Percentiles rank a stretch among this genome's conserved stretches.
Conservation (phyloP, 2,329 filamentous ascomycete species). For the Sphaerulina vaccinii region DNA sequence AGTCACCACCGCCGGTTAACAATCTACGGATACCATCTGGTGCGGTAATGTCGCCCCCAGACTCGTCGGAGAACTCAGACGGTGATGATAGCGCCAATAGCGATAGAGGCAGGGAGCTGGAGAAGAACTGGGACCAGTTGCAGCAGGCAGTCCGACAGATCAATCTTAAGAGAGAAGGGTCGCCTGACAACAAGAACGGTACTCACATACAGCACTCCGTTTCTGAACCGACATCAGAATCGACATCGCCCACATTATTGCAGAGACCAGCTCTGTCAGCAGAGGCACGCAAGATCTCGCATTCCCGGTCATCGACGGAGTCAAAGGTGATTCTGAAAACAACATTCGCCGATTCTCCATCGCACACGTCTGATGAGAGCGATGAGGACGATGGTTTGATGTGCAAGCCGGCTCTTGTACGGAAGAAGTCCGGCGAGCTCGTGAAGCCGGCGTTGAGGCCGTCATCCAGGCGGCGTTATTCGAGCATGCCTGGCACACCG, state of each 20-base stretch:
- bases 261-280: conserved; percentile 45
- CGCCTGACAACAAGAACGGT: conserved; percentile 50
- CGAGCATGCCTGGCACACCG: conserved; percentile 95
- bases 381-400: conserved; percentile 49
- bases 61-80: conserved; percentile 76
- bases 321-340: conserved; percentile 51
- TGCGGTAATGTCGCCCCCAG: conserved; percentile 86
- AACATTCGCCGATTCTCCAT: conserved; percentile 44
- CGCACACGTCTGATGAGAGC: conserved; percentile 50
- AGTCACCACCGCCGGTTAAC: conserved; percentile 79
- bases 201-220: conserved; percentile 20
- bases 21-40: conserved; percentile 76
- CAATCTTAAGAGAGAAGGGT: conserved; percentile 61
- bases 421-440: conserved; percentile 97
- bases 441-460: conserved; percentile 87
- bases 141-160: conserved; percentile 82
- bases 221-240: conserved; percentile 39
- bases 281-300: conserved; percentile 60
- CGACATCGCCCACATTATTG: conserved; percentile 34
- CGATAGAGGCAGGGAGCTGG: conserved; percentile 41
- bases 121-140: conserved; percentile 61
- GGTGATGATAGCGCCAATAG: conserved; percentile 59
- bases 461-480: conserved; percentile 76
- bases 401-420: conserved; percentile 81
- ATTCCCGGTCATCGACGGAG: conserved; percentile 61